Evolutionary conservation across 768 basidiomycete species (phyloP).

Genomic region (Paxillus involutus): DNA sequence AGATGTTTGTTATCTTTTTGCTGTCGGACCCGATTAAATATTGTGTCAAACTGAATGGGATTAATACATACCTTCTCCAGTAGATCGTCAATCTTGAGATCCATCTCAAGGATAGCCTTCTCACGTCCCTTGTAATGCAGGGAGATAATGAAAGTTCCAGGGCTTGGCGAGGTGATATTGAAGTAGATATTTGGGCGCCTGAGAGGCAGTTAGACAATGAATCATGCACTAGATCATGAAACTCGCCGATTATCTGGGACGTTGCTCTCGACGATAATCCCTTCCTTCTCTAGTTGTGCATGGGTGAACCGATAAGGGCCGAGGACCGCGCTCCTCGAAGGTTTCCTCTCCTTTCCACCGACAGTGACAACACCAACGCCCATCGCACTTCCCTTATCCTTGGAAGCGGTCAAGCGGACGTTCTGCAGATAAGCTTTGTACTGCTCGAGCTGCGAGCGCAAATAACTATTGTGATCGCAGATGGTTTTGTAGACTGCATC

Average conservation of each 20-base stretch:
- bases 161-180: conserved; percentile 96
- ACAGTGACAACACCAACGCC: conserved; percentile 95
- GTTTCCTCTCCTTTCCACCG: conserved; percentile 97
- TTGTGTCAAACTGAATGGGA: neutral
- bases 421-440: conserved; percentile 99
- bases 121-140: conserved; percentile 98
- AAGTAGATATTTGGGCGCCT: conserved; percentile 99
- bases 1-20: conserved; percentile 99
- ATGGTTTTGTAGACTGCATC: conserved; percentile 99
- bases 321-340: conserved; percentile 76
- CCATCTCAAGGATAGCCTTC: conserved; percentile 99
- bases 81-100: conserved; percentile 97
- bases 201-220: conserved; percentile 3
- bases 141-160: conserved; percentile 98
- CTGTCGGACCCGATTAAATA: conserved; percentile 43
- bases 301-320: conserved; percentile 99
- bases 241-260: conserved; percentile 95
- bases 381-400: conserved; percentile 84
- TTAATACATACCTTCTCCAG: conserved; percentile 79
- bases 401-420: conserved; percentile 83
- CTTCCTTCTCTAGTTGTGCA: conserved; percentile 97
- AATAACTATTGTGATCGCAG: conserved; percentile 97
- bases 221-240: neutral
- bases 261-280: conserved; percentile 98
- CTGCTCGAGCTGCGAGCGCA: conserved; percentile 94